Base-by-base conservation (phyloP, 1,139 yeast genomes). In the Taphrina deformans region DNA sequence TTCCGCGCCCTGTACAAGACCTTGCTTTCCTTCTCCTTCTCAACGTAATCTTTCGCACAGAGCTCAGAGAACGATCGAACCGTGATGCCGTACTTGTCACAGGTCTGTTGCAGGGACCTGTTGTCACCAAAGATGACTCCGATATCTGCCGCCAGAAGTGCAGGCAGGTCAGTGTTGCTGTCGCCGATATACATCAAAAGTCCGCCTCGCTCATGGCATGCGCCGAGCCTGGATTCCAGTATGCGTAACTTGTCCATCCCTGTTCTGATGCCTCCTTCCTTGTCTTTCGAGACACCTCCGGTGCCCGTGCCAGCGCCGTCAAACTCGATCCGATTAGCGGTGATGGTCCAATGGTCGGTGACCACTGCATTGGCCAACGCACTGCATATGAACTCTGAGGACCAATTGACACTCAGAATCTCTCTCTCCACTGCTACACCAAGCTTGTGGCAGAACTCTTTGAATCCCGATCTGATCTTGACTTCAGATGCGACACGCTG, bases 331-430 rank as follows among this genome's bases (percentile, higher is more conserved):
- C 31, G 41, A 31, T 61, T 61, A 3, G 65, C 65, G 6, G 59
- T 45, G 46, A 61, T 53, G 10, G 6, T 29, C 59, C 59, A 61
- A 16, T 18, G 16, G 2, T n/a, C 16, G 10, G 40, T 7, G 12
- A 14, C n/a, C 23, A 21, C 23, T 2, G 35, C 35, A 1, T 12
- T 40, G n/a, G 59, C 26, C 29, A 61, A 26, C 21, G 53, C 59
- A 24, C 26, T n/a, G 10, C n/a, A 18, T 40, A 61, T 61, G 26
- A 61, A 61, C 4, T 44, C 46, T 1, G 16, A 16, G 5, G 59
- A 52, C 65, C 65, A 61, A 26, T 61, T 52, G 38, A 61, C 65
- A 31, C 59, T 52, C n/a, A 61, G 40, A n/a, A 61, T 44, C 18
- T 52, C 38, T 7, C 53, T 14, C 16, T 27, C 12, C 24, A 53